These are phyloP conservation scores for Tetrapisispora namnaoensis DNA, from an alignment of 805 yeast species.

Conservation along the genomic window DNA sequence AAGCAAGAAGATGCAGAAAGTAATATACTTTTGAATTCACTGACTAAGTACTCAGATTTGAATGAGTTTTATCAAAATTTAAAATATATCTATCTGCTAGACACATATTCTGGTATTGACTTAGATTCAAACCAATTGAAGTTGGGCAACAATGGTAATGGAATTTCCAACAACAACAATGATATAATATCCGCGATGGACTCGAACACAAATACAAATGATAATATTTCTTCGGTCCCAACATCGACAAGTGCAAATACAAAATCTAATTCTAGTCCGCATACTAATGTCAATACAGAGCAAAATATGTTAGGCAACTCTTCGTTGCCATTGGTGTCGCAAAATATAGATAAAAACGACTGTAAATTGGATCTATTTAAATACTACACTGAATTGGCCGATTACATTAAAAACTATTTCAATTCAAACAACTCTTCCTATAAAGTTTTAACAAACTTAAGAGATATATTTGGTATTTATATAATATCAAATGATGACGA, in stretches of 20 bases:
- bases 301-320: background rate
- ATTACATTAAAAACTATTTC: constrained; percentile 15
- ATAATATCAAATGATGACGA: constrained; percentile 5
- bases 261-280: background rate
- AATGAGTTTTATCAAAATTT: constrained; percentile 27
- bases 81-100: constrained; percentile 25
- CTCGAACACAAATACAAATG: background rate
- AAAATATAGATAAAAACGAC: background rate
- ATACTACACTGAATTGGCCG: constrained; percentile 25
- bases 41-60: constrained; percentile 20
- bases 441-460: constrained; percentile 18
- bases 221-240: constrained; percentile 1
- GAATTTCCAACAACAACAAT: constrained; percentile 5
- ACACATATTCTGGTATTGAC: constrained; percentile 24
- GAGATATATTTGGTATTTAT: constrained; percentile 25
- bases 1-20: constrained; percentile 1
- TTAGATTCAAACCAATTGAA: constrained; percentile 9
- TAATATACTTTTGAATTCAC: constrained; percentile 26
- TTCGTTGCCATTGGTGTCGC: background rate
- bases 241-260: background rate
- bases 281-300: background rate
- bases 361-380: constrained; percentile 27
- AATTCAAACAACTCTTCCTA: constrained; percentile 9
- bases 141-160: background rate
- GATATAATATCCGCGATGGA: background rate